phyloP scores from a whole-genome alignment of 495 filamentous ascomycete genomes.

The Lasiosphaeria miniovina region DNA sequence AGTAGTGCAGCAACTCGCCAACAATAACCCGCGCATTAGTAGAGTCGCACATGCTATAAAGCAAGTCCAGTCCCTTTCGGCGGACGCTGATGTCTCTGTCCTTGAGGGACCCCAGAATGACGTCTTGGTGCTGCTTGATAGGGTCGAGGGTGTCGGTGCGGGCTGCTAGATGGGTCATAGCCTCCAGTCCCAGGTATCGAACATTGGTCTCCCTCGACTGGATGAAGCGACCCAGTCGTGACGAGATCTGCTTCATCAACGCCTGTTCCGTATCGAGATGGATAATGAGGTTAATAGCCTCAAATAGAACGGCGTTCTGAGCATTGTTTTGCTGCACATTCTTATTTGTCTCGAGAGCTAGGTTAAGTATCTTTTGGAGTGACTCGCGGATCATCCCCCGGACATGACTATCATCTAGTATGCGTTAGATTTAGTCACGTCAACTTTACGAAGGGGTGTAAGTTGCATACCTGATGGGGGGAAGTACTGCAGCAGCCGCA shows the following conservation, averaged over 20 bases:
- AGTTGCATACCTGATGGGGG: constrained; percentile 75
- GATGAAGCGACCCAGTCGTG: constrained; percentile 91
- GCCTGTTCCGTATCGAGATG: constrained; percentile 96
- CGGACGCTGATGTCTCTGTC: constrained; percentile 97
- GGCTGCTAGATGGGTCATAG: constrained; percentile 97
- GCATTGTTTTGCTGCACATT: constrained; percentile 99
- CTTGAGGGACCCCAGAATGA: constrained; percentile 89
- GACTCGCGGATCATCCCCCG: constrained; percentile 91
- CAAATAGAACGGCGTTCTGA: constrained; percentile 96
- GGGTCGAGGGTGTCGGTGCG: constrained; percentile 92
- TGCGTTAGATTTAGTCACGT: constrained; percentile 15
- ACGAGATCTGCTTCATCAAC: constrained; percentile 96
- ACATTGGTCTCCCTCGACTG: constrained; percentile 97
- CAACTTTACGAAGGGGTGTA: background rate
- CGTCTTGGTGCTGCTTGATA: constrained; percentile 95
- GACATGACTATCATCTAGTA: constrained; percentile 81
- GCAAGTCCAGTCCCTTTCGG: constrained; percentile 88
- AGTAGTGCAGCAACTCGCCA: constrained; percentile 86
- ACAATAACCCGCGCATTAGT: constrained; percentile 91
- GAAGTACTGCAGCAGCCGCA: constrained; percentile 92
- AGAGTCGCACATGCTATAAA: constrained; percentile 99
- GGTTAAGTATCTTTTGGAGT: constrained; percentile 81
- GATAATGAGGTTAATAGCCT: constrained; percentile 98
- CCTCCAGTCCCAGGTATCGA: constrained; percentile 92
- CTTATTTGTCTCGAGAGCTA: constrained; percentile 90